phyloP scores from a whole-genome alignment of 78 protist species.

The Chrysochromulina parva region DNA sequence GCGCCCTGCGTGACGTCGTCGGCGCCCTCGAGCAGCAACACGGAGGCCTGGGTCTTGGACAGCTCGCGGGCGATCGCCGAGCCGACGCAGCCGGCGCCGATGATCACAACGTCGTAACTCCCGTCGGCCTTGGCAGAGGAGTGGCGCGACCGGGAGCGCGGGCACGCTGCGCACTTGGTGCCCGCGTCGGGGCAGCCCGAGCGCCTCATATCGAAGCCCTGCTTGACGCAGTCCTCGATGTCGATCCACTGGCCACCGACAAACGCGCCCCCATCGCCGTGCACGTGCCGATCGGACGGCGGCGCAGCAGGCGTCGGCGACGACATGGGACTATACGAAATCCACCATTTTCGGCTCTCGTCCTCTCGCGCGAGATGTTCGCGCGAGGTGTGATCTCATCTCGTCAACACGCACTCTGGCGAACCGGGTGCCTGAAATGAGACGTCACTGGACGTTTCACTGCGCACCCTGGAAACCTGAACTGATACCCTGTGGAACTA shows the following conservation, averaged over 20 bases:
- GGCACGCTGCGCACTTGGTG: background rate
- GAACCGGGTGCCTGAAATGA: too few species aligned
- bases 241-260: background rate
- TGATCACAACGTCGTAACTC: background rate
- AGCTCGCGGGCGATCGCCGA: constrained; percentile 20
- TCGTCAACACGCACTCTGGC: too few species aligned
- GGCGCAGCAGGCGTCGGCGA: too few species aligned
- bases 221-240: background rate
- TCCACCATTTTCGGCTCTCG: too few species aligned
- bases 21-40: constrained; percentile 44
- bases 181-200: background rate
- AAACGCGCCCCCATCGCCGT: constrained; percentile 20
- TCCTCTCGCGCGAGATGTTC: too few species aligned
- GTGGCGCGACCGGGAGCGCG: background rate
- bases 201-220: background rate
- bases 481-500: too few species aligned
- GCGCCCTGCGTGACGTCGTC: constrained; percentile 55
- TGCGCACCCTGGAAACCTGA: too few species aligned
- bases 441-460: too few species aligned
- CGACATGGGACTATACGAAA: too few species aligned
- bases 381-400: too few species aligned
- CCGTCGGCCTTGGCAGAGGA: constrained; percentile 25
- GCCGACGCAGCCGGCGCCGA: constrained; percentile 31
- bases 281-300: background rate
- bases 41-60: background rate